These are phyloP conservation scores for Fusarium robinianum DNA, from an alignment of 2,329 filamentous ascomycete species.

Conservation along the genomic window DNA sequence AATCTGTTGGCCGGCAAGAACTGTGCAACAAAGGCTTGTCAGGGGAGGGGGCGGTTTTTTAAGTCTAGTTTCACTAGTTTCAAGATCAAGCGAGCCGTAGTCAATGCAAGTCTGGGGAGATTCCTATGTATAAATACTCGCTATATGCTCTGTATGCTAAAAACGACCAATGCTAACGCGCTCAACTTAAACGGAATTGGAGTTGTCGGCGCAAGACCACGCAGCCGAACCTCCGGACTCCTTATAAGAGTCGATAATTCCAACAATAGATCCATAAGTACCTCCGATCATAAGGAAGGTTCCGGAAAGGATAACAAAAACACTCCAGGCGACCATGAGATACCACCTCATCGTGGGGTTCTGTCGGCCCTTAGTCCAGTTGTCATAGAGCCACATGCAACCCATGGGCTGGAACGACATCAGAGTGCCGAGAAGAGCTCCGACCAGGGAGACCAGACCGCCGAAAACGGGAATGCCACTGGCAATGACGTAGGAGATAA, in stretches of 20 bases:
- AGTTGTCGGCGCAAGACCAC: slow-evolving; percentile 51
- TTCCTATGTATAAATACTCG: too few relatives aligned
- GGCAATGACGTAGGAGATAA: slow-evolving; percentile 38
- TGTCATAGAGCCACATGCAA: slow-evolving; percentile 39
- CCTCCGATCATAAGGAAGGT: slow-evolving; percentile 50
- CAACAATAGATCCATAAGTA: slow-evolving; percentile 50
- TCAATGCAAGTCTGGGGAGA: too few relatives aligned
- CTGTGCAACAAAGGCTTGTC: too few relatives aligned
- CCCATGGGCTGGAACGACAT: slow-evolving; percentile 40
- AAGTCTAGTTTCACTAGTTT: too few relatives aligned
- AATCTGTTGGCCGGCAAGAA: too few relatives aligned
- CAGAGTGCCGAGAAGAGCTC: slow-evolving; percentile 38
- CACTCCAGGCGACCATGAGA: slow-evolving; percentile 21
- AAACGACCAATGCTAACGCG: not conserved
- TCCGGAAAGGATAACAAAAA: slow-evolving; percentile 26
- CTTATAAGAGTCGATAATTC: slow-evolving; percentile 42
- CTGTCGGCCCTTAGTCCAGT: slow-evolving; percentile 29
- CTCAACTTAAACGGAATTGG: slow-evolving; percentile 33
- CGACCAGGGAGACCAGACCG: slow-evolving; percentile 36
- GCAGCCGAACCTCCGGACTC: slow-evolving; percentile 43
- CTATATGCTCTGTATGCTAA: too few relatives aligned
- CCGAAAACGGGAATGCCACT: slow-evolving; percentile 35
- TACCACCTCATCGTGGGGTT: slow-evolving; percentile 17
- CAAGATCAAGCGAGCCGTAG: too few relatives aligned
- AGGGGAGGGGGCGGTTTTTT: too few relatives aligned